phyloP scores from a whole-genome alignment of 352 stramenopile genomes.

The Phytopythium delawarense region DNA sequence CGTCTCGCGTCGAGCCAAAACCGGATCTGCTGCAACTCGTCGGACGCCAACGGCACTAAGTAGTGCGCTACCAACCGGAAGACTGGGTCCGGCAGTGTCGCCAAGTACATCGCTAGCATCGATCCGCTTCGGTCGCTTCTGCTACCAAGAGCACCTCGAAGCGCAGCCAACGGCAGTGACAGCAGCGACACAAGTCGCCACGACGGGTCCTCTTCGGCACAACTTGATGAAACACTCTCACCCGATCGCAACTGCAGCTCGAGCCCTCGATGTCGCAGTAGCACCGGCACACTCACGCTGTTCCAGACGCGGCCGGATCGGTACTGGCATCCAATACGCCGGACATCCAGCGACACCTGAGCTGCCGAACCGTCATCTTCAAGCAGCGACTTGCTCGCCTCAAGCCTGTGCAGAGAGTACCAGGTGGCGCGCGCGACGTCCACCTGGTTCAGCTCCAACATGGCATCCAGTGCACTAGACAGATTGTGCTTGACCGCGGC shows the following conservation, averaged over 20 bases:
- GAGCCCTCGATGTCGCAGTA: conserved; percentile 13
- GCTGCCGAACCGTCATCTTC: not conserved
- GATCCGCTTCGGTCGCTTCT: too few species aligned
- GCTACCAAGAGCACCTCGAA: not conserved
- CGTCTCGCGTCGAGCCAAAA: conserved; percentile 10
- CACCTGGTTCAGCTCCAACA: conserved; percentile 12
- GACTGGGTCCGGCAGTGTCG: conserved; percentile 3
- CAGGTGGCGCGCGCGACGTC: conserved; percentile 16
- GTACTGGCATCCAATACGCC: conserved; percentile 13
- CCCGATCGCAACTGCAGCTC: not conserved
- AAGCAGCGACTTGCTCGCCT: not conserved
- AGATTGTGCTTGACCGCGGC: conserved; percentile 11
- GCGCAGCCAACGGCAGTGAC: not conserved
- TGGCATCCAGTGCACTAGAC: conserved; percentile 8
- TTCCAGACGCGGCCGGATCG: conserved; percentile 18
- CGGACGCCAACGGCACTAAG: not conserved
- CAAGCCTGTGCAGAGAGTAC: conserved; percentile 15
- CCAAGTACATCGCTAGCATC: not conserved
- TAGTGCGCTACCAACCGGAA: conserved; percentile 3
- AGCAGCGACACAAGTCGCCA: not conserved
- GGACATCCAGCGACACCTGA: not conserved
- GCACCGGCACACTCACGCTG: conserved; percentile 11
- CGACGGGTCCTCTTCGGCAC: not conserved
- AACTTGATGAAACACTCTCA: not conserved
- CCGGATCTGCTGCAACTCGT: not conserved